phyloP scores from a whole-genome alignment of 2,329 filamentous ascomycete genomes.

The Xylariaceae sp. region DNA sequence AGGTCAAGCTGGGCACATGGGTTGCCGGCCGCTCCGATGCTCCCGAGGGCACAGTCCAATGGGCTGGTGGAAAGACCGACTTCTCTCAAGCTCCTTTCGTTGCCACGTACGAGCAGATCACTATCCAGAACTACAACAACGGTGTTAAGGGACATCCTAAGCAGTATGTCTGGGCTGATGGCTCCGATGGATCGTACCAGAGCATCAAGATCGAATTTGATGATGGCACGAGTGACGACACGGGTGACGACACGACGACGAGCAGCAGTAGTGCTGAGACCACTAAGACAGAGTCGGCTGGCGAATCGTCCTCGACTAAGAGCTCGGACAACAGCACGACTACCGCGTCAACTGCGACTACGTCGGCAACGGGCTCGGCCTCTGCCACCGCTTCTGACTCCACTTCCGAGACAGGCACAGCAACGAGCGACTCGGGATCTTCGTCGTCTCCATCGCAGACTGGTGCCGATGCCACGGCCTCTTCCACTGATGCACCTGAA shows the following conservation, averaged over 20 bases:
- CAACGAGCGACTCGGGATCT: slow-evolving; percentile 10
- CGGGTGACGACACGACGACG: slow-evolving; percentile 25
- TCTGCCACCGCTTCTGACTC: slow-evolving; percentile 4
- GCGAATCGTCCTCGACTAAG: slow-evolving; percentile 20
- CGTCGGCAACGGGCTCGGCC: too few relatives aligned
- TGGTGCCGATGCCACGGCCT: slow-evolving; percentile 8
- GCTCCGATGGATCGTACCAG: slow-evolving; percentile 51
- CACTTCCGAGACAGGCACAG: background rate
- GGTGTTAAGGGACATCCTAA: slow-evolving; percentile 47
- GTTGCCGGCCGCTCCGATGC: slow-evolving; percentile 61
- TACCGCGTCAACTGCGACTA: slow-evolving; percentile 27
- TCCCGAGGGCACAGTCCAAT: slow-evolving; percentile 69
- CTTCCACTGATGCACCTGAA: slow-evolving; percentile 17
- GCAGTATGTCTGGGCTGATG: slow-evolving; percentile 54
- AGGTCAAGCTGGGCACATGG: slow-evolving; percentile 71
- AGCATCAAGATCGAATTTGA: slow-evolving; percentile 55
- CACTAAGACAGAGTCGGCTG: slow-evolving; percentile 19
- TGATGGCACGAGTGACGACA: slow-evolving; percentile 37
- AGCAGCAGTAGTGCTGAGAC: slow-evolving; percentile 18
- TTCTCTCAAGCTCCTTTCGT: slow-evolving; percentile 56
- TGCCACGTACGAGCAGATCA: slow-evolving; percentile 60
- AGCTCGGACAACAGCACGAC: slow-evolving; percentile 12
- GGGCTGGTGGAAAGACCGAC: slow-evolving; percentile 64
- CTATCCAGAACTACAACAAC: slow-evolving; percentile 58
- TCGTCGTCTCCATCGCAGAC: slow-evolving; percentile 10